Evolutionary conservation across 192 early-diverging fungal genomes (phyloP), one percentile per base, ranked within the genome.

Genomic region (Backusella macrospora): DNA sequence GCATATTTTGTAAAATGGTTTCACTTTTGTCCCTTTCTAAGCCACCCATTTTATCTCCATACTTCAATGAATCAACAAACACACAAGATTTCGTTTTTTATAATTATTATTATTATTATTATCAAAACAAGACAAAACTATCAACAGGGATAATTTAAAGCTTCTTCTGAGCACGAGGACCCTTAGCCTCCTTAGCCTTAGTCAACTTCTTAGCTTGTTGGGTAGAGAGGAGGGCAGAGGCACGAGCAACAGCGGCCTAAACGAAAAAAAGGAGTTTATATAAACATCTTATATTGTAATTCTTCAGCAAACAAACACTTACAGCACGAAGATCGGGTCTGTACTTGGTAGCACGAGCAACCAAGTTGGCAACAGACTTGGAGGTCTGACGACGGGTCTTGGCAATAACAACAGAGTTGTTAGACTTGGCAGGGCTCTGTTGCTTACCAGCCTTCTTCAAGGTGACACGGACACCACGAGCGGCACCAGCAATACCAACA

Each of bases 221-320:
- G 64, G 82, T 71, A 75, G 86, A 83, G 76, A 88, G 76, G 78
- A 95, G 76, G 62, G 90, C 85, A 47, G 86, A 80, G 47, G 88
- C 86, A 76, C 93, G 91, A 73, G 90, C 91, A 71, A 92, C 86
- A 74, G 93, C 91, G 76, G 87, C 88, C 88, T 90, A 82, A 49
- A 47, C 40, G 13, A 16, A 63, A 40, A 62, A 39, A 38, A 14
- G 29, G 18, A 62, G 15, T 75, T 55, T 42, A 62, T 70, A 1
- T 18, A 71, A 45, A 23, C 9, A 37, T 43, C 14, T 37, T 62
- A n/a, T 3, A 34, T 46, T n/a, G 5, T 4, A 29, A 26, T 40
- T 46, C 44, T 45, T 63, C 42, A 55, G 37, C 16, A 49, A 63
- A 42, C 16, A 49, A 63, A 38, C 6, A 52, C 71, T 44, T 87